Percentiles rank a stretch among this genome's conserved stretches.
phyloP scores from a whole-genome alignment of 129 eudicot genomes.

The Cynara cardunculus region DNA sequence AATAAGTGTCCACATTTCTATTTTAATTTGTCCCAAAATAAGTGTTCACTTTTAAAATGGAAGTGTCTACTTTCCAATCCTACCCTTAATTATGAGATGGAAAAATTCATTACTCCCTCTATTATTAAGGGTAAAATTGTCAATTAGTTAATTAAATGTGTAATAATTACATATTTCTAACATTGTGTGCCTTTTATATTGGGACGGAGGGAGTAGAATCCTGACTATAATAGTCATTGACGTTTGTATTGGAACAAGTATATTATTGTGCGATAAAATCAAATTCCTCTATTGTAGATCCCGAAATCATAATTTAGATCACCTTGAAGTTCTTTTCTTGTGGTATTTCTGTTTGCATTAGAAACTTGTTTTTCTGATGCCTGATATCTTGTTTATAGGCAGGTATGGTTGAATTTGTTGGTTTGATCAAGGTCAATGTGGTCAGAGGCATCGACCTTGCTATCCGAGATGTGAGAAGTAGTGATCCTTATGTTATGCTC shows the following conservation, averaged over 20 bases:
- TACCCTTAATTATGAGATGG: background rate
- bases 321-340: background rate
- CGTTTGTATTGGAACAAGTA: background rate
- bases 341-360: background rate
- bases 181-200: background rate
- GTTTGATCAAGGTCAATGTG: constrained; percentile 84
- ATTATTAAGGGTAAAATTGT: background rate
- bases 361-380: constrained; percentile 6
- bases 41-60: background rate
- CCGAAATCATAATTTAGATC: background rate
- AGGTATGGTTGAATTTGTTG: constrained; percentile 97
- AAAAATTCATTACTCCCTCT: background rate
- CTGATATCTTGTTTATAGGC: constrained; percentile 52
- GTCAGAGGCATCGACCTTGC: constrained; percentile 82
- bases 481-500: constrained; percentile 93
- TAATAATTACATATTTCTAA: background rate
- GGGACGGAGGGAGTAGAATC: background rate
- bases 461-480: constrained; percentile 73
- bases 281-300: background rate
- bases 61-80: background rate
- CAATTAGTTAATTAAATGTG: background rate
- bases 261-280: background rate
- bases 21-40: background rate
- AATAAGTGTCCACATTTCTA: background rate
- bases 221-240: background rate